Evolutionary conservation across 768 basidiomycete species (phyloP), one percentile per base, ranked within the genome.

Genomic region (Tephrocybe sp.): DNA sequence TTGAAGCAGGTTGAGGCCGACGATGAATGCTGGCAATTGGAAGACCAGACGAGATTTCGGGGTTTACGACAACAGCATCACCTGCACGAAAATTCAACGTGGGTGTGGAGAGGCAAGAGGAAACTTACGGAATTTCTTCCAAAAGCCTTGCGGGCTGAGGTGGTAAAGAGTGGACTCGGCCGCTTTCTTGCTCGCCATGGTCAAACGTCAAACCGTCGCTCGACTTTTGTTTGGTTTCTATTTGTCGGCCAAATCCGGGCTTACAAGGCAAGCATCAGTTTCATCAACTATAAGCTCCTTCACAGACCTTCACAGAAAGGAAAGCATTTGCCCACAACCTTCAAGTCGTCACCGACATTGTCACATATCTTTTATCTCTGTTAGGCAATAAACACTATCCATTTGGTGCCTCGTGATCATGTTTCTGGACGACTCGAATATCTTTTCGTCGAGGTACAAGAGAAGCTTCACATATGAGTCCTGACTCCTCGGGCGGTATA

Each of bases 141-240:
- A 96, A 67, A 96, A 95, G 8, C 94, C 93, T 69, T 87, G 84
- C 21, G 89, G 86, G 60, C 81, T 83, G 60, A 92, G 80, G 64
- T 97, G 94, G 69, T 97, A 97, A 37, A 92, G 78, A 2, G 90
- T 94, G 30, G 87, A 85, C 63, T 97, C 92, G 56, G 92, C 90
- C 24, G 77, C 83, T 71, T 84, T 91, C 74, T 82, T 88, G 53
- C 79, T 78, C 50, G 87, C 83, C 85, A 88, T 88, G 66, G 66
- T 47, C 8, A 52, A 44, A 37, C 24, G 27, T 16, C 32, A 34
- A 30, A n/a, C n/a, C n/a, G n/a, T n/a, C n/a, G 26, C 5, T 24
- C 16, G 22, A 25, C 22, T 50, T 21, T 50, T 52, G 46, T 54
- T 58, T 56, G 53, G 47, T 41, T 53, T 21, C 21, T 55, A 44